Base-by-base conservation (phyloP, 257 asterid genomes). In the Gentiana straminea region DNA sequence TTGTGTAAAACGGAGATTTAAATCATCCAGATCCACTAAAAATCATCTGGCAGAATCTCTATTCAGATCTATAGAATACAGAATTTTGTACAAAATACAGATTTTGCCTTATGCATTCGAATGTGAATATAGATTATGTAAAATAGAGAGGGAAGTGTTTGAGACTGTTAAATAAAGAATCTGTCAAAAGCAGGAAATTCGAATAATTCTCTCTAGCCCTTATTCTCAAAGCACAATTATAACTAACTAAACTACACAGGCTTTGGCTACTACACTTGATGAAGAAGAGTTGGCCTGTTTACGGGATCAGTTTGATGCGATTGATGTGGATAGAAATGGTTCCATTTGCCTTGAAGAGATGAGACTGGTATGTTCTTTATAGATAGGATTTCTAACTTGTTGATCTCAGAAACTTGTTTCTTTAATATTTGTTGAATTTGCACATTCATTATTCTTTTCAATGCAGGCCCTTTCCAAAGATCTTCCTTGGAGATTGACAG, bases 401-500 rank as follows among this genome's bases (percentile, higher is more conserved):
- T 51, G 51, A 2, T 12, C 35, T 57, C 49, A 49, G 35, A 35
- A 15, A 7, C 39, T 45, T 10, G 36, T 24, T 45, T 7, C 60
- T 41, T 10, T 39, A 24, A 24, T 24, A 7, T 39, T 8, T 13
- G 35, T n/a, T 46, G 50, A 46, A 39, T 35, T 55, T 15, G 12
- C 35, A 11, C 4, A 15, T 11, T 44, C 47, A 8, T 48, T 4
- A 35, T 50, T 49, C 45, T 11, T 69, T 62, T 32, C 44, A 39
- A 45, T 49, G 57, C 73, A 92, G 99, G 99, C 99, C 41, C 77
- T 92, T 77, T 97, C 88, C 58, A 88, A 88, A 79, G 99, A 92
- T 69, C 87, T 84, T 63, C 99, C 99, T 8, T 92, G 99, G 99
- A 88, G 82, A 79, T 75, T 88, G 91, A 92, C 81, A 81, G 97